phyloP scores from a whole-genome alignment of 495 filamentous ascomycete species.

The Chaetomium cochliodes region DNA sequence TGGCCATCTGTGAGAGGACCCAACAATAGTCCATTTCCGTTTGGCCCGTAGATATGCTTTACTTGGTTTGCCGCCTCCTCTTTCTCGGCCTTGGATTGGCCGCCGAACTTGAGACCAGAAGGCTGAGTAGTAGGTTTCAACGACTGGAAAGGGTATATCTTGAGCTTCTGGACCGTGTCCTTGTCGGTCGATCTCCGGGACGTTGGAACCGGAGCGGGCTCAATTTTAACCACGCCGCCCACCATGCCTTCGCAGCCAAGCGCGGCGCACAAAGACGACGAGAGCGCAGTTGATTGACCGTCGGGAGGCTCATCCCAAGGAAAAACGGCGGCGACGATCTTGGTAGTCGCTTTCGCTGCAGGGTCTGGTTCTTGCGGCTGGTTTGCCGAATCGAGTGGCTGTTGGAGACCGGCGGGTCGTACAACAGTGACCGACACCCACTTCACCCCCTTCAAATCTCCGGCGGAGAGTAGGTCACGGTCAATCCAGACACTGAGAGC shows the following conservation, averaged over 20 bases:
- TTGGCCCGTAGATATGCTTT: constrained; percentile 53
- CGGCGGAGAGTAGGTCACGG: constrained; percentile 64
- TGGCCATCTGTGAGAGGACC: constrained; percentile 90
- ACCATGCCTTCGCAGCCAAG: constrained; percentile 70
- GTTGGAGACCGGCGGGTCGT: constrained; percentile 73
- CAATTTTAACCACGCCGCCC: constrained; percentile 82
- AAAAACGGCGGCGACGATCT: constrained; percentile 70
- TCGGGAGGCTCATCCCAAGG: constrained; percentile 88
- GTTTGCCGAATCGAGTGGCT: constrained; percentile 70
- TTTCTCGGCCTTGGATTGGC: constrained; percentile 72
- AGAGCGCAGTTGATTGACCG: constrained; percentile 71
- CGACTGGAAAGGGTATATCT: constrained; percentile 72
- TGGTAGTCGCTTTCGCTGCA: constrained; percentile 60
- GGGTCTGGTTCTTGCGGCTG: constrained; percentile 61
- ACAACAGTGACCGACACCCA: constrained; percentile 76
- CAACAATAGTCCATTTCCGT: constrained; percentile 64
- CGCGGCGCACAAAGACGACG: constrained; percentile 67
- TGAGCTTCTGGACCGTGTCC: constrained; percentile 55
- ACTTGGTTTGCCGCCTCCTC: constrained; percentile 64
- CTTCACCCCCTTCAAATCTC: constrained; percentile 66
- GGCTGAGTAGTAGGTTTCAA: constrained; percentile 52
- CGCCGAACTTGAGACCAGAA: constrained; percentile 80
- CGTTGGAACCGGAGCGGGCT: constrained; percentile 53
- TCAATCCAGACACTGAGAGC: constrained; percentile 83
- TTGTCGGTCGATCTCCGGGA: constrained; percentile 33